phyloP scores from a whole-genome alignment of 1,284 basidiomycete species.

The Cystobasidiaceae sp. region DNA sequence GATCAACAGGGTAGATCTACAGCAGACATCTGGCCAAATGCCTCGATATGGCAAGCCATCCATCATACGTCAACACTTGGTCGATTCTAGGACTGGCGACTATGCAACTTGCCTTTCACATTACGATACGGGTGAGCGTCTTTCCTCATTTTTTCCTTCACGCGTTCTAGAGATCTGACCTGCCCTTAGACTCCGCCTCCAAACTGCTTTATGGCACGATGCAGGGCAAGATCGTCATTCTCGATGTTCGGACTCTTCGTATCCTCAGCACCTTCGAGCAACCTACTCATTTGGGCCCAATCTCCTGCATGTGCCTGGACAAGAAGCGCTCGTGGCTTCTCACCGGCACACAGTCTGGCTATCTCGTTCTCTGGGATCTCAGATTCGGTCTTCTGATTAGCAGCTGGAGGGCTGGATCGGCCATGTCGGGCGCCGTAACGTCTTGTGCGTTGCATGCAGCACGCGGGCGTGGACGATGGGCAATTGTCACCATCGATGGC shows the following conservation, averaged over 20 bases:
- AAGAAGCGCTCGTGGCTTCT: slow-evolving; percentile 78
- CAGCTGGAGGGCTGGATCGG: slow-evolving; percentile 68
- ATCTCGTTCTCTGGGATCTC: slow-evolving; percentile 85
- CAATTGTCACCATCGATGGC: slow-evolving; percentile 69
- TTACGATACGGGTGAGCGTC: slow-evolving; percentile 42
- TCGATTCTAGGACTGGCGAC: slow-evolving; percentile 44
- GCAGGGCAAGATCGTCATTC: slow-evolving; percentile 65
- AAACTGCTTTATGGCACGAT: slow-evolving; percentile 75
- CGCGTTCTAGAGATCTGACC: background rate
- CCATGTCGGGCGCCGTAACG: slow-evolving; percentile 56
- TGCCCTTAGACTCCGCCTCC: slow-evolving; percentile 41
- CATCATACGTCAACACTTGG: slow-evolving; percentile 46
- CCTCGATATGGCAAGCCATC: slow-evolving; percentile 48
- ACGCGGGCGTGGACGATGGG: slow-evolving; percentile 69
- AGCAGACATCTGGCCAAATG: slow-evolving; percentile 41
- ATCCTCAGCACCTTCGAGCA: slow-evolving; percentile 70
- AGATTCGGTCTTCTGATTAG: slow-evolving; percentile 84
- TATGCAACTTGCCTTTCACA: slow-evolving; percentile 47
- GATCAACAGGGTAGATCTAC: slow-evolving; percentile 47
- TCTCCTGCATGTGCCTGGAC: slow-evolving; percentile 77
- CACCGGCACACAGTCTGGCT: slow-evolving; percentile 76
- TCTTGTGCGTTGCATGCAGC: slow-evolving; percentile 75
- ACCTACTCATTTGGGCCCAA: slow-evolving; percentile 77
- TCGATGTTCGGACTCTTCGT: slow-evolving; percentile 82
- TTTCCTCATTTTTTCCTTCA: background rate